Evolutionary conservation across 306 rosid species (phyloP), one percentile per base, ranked within the genome.

Genomic region (Vigna angularis): DNA sequence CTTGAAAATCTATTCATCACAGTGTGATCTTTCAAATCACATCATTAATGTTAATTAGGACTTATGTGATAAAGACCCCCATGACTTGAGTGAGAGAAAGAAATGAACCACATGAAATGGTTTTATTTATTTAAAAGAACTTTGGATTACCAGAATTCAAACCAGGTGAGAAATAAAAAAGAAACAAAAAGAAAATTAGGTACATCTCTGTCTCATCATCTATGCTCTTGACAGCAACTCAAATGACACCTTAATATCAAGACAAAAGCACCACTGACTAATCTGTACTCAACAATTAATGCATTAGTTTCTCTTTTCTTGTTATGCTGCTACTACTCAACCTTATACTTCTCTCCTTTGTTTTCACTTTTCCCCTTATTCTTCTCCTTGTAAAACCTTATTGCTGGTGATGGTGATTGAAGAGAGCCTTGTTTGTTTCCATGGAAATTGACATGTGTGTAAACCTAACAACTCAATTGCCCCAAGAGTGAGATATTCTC

Each of bases 401-500:
- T 64, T 47, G 5, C 70, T 24, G 72, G 34, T 76, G 47, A 42
- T 42, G 74, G 1, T 85, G 81, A 79, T 68, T 69, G 48, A 70
- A 40, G 28, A 52, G 76, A 30, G 65, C 48, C 7, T 24, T 73
- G 28, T n/a, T 13, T 13, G 1, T n/a, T n/a, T 62, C 24, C 68
- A 45, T 15, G 5, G 20, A 10, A 73, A 67, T 4, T 61, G 73
- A 62, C 45, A 62, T 47, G 59, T 74, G 5, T 22, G 6, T 75
- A 73, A 32, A 66, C 63, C 85, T 79, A 86, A 83, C 89, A 82
- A 86, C 89, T 86, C 86, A 67, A 26, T 51, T 63, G 72, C 83
- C 85, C 78, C 68, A 36, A 86, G 75, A 76, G 72, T 44, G 55
- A 55, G 57, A 47, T 75, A 14, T 20, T 7, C 50, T 30, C 17